phyloP scores from a whole-genome alignment of 2,329 filamentous ascomycete genomes.

The Bisporella sp. region DNA sequence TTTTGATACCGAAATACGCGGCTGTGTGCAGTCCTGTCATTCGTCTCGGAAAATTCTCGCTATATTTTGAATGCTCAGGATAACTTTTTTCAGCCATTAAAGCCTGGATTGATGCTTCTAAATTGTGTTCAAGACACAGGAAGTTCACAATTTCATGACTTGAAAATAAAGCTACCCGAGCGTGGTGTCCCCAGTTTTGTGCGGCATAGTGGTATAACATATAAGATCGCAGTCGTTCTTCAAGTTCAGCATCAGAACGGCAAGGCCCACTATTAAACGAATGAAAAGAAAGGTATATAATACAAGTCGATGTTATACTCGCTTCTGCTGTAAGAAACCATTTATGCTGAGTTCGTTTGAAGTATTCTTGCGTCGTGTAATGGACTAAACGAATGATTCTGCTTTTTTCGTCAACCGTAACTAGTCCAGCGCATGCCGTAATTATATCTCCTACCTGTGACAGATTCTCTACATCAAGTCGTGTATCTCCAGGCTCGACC shows the following conservation, averaged over 20 bases:
- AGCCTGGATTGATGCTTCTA: no score
- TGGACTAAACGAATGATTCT: conserved; percentile 21
- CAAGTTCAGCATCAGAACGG: conserved; percentile 13
- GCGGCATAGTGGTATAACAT: no score
- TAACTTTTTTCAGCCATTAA: no score
- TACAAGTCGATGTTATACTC: conserved; percentile 16
- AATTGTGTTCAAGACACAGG: conserved; percentile 4
- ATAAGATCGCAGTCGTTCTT: neutral
- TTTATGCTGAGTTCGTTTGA: conserved; percentile 8
- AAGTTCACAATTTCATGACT: conserved; percentile 6
- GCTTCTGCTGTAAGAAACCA: conserved; percentile 12
- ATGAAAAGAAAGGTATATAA: conserved; percentile 24
- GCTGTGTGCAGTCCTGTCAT: no score
- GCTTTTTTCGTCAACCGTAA: conserved; percentile 19
- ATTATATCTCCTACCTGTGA: neutral
- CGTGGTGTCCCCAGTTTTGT: conserved; percentile 18
- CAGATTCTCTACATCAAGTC: neutral
- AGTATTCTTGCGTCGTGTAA: conserved; percentile 25
- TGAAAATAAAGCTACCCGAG: conserved; percentile 13
- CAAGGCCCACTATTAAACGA: conserved; percentile 18
- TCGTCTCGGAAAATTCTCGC: no score
- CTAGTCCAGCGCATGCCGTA: conserved; percentile 21
- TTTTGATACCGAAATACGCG: no score
- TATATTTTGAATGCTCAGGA: no score
- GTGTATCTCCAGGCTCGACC: neutral